A percentile compares a stretch with the other conserved stretches of the same genome.
Evolutionary conservation across 208 protist genomes (phyloP).

Genomic region (Leishmania guyanensis): DNA sequence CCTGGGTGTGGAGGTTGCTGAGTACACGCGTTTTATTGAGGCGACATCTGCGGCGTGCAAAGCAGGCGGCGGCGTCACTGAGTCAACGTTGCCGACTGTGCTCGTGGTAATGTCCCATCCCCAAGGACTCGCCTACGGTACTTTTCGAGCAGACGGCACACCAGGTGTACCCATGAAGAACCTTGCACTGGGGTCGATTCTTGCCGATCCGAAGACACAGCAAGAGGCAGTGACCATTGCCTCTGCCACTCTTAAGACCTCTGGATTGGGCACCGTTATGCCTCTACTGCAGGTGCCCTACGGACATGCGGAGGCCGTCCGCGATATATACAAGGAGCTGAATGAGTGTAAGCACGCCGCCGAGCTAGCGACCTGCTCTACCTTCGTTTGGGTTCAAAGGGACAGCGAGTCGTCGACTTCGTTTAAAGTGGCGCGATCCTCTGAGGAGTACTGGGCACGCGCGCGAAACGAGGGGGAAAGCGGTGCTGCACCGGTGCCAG

Average conservation of each 20-base stretch:
- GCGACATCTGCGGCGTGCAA: background rate
- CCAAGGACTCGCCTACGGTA: constrained; percentile 38
- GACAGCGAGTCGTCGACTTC: constrained; percentile 4
- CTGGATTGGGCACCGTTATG: constrained; percentile 3
- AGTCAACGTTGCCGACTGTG: constrained; percentile 15
- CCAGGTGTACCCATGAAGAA: constrained; percentile 35
- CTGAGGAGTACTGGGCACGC: background rate
- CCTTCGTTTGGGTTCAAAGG: constrained; percentile 26
- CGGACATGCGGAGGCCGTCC: background rate
- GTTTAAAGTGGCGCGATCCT: background rate
- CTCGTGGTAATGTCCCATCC: constrained; percentile 47
- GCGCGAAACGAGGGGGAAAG: background rate
- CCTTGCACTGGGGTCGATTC: constrained; percentile 9
- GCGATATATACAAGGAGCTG: constrained; percentile 3
- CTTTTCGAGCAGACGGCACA: constrained; percentile 35
- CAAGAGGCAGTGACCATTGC: background rate
- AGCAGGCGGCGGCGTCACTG: background rate
- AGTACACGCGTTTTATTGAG: constrained; percentile 45
- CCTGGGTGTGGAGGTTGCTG: constrained; percentile 59
- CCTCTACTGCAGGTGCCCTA: background rate
- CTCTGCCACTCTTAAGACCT: background rate
- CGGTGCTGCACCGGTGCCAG: background rate
- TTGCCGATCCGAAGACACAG: background rate
- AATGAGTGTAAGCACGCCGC: constrained; percentile 12
- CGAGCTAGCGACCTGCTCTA: constrained; percentile 17